Base-by-base conservation (phyloP, 1,284 basidiomycete species). In the Pisolithus thermaeus region DNA sequence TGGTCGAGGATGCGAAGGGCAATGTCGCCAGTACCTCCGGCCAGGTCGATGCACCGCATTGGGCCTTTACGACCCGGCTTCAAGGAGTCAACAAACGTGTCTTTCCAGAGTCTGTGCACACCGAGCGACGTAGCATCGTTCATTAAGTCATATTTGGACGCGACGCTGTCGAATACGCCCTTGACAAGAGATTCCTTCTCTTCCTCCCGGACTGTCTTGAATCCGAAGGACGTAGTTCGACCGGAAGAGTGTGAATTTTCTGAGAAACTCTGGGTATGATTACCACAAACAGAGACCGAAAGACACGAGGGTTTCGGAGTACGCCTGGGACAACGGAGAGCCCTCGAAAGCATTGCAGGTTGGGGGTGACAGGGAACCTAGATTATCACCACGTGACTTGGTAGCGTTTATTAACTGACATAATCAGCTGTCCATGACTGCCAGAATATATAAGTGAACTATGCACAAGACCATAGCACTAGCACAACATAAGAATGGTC, bases 81-180 rank as follows among this genome's bases (percentile, higher is more conserved):
- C 54, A 99, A 74, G 4, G 78, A 74, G 7, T 83, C 78, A 39
- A 99, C 89, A 67, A 92, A 94, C 41, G 85, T 80, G 70, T 98
- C 94, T 73, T 99, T 99, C 97, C 97, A 99, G 27, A 99, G 73
- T 43, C 97, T 81, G 67, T 99, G 97, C 25, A 99, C 88, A 32
- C 97, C 97, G 53, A 98, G 73, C 5, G 96, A 99, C 75, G 96
- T 92, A 25, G 94, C 92, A 67, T 99, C 97, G 77, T 99, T 99
- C 95, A 99, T 97, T 40, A 98, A 70, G 71, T 99, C 96, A 71
- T 99, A 99, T 50, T 84, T 92, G 39, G 91, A 90, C 40, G 97
- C 94, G 50, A 99, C 96, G 4, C 92, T 96, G 61, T 92, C 88
- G 73, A 99, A 99, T 50, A 99, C 95, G 56, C 80, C 80, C 59